Base-by-base conservation (phyloP, 2,329 filamentous ascomycete genomes). In the Botrytis sinoallii region DNA sequence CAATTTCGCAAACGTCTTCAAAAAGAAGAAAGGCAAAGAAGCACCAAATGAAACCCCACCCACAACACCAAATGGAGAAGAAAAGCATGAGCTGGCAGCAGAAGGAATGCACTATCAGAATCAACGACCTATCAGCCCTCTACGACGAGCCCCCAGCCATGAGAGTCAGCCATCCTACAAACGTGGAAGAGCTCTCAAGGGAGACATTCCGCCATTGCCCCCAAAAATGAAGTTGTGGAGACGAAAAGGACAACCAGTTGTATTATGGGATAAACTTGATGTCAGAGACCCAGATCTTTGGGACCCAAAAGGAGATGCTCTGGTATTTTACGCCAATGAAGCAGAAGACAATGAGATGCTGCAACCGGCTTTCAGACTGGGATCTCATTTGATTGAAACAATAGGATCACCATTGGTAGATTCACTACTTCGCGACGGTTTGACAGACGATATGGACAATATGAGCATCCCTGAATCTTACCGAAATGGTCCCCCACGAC, bases 281-380 rank as follows among this genome's bases (percentile, higher is more conserved):
- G 35, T 57, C 35, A 69, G 64, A 69, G 71, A 73, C 60, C 42
- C 63, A 18, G 71, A 73, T 44, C 29, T 73, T 25, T 90, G 88
- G 88, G 87, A 90, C 76, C 85, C 85, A 0, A 87, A 88, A 73
- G 88, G 88, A 35, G 88, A 90, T 74, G 88, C 89, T 22, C 81
- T 90, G 16, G 84, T 90, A 2, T 90, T 85, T 78, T 84, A 90
- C 9, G 83, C 85, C 38, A 84, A 84, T 75, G 83, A 83, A 63
- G 83, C 86, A 74, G 79, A 79, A 10, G 60, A 73, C 18, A 44
- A n/a, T 5, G 64, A 71, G 52, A 81, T 84, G 2, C 84, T 85
- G 0, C 85, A 85, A 52, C 86, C 87, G 4, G 89, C 87, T 3
- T 87, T 90, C 77, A 85, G 88, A 12, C 79, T 90, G 14, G 88